Conservation (phyloP, 1,284 basidiomycete genomes). For the Prillingera fragicola region DNA sequence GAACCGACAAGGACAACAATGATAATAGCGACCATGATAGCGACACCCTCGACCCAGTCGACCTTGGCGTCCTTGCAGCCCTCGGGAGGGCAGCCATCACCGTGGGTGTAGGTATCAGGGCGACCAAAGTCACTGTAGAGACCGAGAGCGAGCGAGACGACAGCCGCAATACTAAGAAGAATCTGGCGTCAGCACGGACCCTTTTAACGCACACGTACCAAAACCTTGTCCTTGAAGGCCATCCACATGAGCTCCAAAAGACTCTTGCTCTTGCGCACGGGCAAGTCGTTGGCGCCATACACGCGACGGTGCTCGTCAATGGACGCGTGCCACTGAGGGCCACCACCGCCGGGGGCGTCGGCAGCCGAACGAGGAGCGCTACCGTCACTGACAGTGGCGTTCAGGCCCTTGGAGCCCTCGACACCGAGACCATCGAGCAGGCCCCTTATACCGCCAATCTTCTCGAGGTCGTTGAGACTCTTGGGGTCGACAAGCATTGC, state of each 20-base stretch:
- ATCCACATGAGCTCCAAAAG: conserved; percentile 85
- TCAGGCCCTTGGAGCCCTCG: conserved; percentile 55
- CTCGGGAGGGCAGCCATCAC: conserved; percentile 45
- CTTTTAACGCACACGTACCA: conserved; percentile 54
- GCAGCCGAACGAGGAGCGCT: conserved; percentile 22
- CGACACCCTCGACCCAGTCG: conserved; percentile 98
- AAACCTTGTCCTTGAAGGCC: conserved; percentile 90
- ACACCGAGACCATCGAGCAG: conserved; percentile 73
- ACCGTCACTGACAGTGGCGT: conserved; percentile 14
- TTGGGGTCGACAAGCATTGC: conserved; percentile 81
- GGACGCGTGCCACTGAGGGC: conserved; percentile 54
- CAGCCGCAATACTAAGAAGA: conserved; percentile 81
- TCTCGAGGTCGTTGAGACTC: conserved; percentile 58
- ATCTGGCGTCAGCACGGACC: conserved; percentile 53
- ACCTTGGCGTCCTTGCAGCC: conserved; percentile 55
- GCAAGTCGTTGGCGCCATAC: conserved; percentile 80
- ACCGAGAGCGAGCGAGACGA: conserved; percentile 87
- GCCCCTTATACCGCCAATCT: conserved; percentile 67
- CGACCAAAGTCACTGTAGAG: conserved; percentile 89
- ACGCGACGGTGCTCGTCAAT: conserved; percentile 64
- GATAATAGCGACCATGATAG: conserved; percentile 89
- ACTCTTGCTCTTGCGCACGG: conserved; percentile 68
- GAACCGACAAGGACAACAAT: conserved; percentile 52
- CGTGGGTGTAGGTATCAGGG: conserved; percentile 51
- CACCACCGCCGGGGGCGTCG: conserved; percentile 35